Conservation (phyloP, 352 stramenopile genomes). For the Globisporangium heterothallicum region DNA sequence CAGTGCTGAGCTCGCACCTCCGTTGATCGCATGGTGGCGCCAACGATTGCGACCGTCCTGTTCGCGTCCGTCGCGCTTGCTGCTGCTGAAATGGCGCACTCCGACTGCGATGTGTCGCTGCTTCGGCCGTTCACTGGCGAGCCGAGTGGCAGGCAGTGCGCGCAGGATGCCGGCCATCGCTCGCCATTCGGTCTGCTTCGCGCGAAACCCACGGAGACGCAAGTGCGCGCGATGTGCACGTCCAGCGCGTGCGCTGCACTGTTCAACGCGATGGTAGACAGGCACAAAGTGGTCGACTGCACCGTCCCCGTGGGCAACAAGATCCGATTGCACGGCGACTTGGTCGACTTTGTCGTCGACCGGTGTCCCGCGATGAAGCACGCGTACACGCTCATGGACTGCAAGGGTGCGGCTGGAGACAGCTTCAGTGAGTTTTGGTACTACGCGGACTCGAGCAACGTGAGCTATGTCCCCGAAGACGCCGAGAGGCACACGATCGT, state of each 20-base stretch:
- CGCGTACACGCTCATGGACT: conserved; percentile 13
- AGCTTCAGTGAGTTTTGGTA: conserved; percentile 15
- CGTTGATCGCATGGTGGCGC: too few species aligned
- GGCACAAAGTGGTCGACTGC: conserved; percentile 1
- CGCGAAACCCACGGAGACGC: background rate
- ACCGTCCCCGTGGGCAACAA: background rate
- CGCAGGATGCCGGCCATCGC: background rate
- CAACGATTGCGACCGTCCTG: background rate
- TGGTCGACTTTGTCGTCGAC: conserved; percentile 4
- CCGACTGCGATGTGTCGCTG: conserved; percentile 1
- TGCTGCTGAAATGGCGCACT: background rate
- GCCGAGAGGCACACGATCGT: background rate
- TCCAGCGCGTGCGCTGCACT: conserved; percentile 6
- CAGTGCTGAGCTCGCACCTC: too few species aligned
- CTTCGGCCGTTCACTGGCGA: conserved; percentile 5
- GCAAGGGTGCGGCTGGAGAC: background rate
- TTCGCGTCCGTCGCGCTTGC: background rate
- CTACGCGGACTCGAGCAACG: conserved; percentile 5
- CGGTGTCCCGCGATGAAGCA: conserved; percentile 8
- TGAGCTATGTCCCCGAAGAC: background rate
- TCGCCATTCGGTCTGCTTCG: conserved; percentile 7
- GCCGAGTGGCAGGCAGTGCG: conserved; percentile 2
- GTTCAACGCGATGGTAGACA: background rate
- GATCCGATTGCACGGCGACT: conserved; percentile 9
- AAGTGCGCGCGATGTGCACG: conserved; percentile 11